Conservation (phyloP, 805 yeast genomes). For the Blastobotrys mokoenaii region DNA sequence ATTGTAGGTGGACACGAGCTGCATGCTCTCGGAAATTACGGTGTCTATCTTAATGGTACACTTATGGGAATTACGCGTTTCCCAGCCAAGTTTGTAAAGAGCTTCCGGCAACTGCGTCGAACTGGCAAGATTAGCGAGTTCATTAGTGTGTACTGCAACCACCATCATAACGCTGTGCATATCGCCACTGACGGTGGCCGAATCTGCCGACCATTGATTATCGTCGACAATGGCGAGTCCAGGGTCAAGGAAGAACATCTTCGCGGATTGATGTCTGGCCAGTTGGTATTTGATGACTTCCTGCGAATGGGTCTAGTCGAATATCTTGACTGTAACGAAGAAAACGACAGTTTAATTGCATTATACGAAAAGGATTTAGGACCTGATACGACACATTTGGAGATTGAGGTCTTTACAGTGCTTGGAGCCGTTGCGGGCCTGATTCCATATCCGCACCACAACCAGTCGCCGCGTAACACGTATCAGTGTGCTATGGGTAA, state of each 20-base stretch:
- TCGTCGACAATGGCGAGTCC: constrained; percentile 65
- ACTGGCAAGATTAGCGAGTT: constrained; percentile 81
- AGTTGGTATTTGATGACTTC: constrained; percentile 86
- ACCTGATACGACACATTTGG: constrained; percentile 70
- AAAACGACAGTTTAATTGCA: constrained; percentile 89
- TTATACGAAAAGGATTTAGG: constrained; percentile 65
- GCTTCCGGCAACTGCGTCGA: constrained; percentile 75
- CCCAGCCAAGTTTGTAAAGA: constrained; percentile 72
- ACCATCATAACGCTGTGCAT: constrained; percentile 88
- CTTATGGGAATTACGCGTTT: constrained; percentile 81
- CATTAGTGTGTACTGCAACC: constrained; percentile 81
- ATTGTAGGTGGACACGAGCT: constrained; percentile 75
- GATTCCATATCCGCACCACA: constrained; percentile 88
- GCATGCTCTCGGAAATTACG: constrained; percentile 69
- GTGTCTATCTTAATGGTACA: constrained; percentile 90
- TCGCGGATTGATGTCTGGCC: constrained; percentile 50
- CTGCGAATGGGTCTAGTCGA: constrained; percentile 81
- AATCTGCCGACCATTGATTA: constrained; percentile 92
- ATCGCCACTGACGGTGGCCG: constrained; percentile 99
- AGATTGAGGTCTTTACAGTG: constrained; percentile 90
- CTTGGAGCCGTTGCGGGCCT: constrained; percentile 90
- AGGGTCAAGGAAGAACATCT: constrained; percentile 69
- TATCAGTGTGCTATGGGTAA: constrained; percentile 97
- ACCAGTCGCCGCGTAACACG: constrained; percentile 87
- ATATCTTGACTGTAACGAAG: constrained; percentile 94